phyloP scores from a whole-genome alignment of 2,329 filamentous ascomycete genomes.

The Xylariaceae sp. region DNA sequence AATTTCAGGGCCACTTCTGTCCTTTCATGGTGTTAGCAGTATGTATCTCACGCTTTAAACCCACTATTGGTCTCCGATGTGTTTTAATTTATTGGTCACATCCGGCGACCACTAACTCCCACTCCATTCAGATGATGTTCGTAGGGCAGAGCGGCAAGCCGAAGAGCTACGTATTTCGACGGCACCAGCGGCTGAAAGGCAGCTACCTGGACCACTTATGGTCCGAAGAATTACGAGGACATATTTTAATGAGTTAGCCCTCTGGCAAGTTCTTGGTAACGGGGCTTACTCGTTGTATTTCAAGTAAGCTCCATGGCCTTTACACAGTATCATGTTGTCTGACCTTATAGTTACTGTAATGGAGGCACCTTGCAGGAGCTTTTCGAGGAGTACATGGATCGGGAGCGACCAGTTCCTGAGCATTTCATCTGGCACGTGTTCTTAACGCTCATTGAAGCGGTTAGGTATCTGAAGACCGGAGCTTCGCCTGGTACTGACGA shows the following conservation, averaged over 20 bases:
- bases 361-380: neutral
- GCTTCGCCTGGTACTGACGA: conserved; percentile 2
- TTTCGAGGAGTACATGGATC: neutral
- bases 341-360: neutral
- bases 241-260: neutral
- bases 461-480: conserved; percentile 13
- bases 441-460: conserved; percentile 16
- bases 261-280: neutral
- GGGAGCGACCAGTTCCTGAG: neutral
- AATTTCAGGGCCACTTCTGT: too few species aligned
- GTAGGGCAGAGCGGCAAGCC: too few species aligned
- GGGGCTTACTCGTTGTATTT: neutral
- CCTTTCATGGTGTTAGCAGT: too few species aligned
- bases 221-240: neutral
- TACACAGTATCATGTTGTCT: neutral
- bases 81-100: too few species aligned
- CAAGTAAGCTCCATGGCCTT: neutral
- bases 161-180: neutral
- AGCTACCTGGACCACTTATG: neutral
- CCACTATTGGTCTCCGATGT: too few species aligned
- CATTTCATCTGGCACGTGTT: neutral
- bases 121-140: too few species aligned
- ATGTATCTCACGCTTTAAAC: too few species aligned
- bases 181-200: neutral
- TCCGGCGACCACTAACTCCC: too few species aligned